A percentile compares a stretch with the other conserved stretches of the same genome.
These are phyloP conservation scores for Escallonia rubra DNA, from an alignment of 129 eudicot species.

Conservation along the genomic window DNA sequence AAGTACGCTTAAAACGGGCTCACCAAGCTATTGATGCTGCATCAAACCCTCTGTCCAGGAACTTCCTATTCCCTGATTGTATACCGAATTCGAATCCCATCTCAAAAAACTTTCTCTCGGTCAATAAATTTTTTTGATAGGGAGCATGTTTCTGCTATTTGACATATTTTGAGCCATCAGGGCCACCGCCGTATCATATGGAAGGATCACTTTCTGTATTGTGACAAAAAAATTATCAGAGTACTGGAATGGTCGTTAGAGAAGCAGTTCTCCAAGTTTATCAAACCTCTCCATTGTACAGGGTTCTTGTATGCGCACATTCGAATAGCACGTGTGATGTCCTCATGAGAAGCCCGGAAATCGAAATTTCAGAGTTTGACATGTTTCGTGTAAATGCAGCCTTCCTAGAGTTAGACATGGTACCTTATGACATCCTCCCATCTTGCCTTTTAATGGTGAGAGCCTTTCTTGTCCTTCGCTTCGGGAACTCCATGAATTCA, in stretches of 20 bases:
- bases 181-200: slow-evolving; percentile 20
- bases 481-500: slow-evolving; percentile 9
- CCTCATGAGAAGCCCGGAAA: slow-evolving; percentile 15
- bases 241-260: slow-evolving; percentile 14
- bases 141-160: slow-evolving; percentile 9
- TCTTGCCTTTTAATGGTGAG: slow-evolving; percentile 17
- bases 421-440: slow-evolving; percentile 20
- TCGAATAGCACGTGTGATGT: slow-evolving; percentile 19
- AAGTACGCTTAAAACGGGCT: too few relatives aligned
- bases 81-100: too few relatives aligned
- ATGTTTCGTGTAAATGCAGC: slow-evolving; percentile 10
- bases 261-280: slow-evolving; percentile 21
- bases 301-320: slow-evolving; percentile 33
- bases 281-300: not conserved
- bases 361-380: slow-evolving; percentile 11
- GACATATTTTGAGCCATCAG: slow-evolving; percentile 11
- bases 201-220: slow-evolving; percentile 18
- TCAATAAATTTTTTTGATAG: not conserved
- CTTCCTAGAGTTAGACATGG: slow-evolving; percentile 25
- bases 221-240: not conserved
- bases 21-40: too few relatives aligned
- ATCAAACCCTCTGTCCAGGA: too few relatives aligned
- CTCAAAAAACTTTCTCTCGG: too few relatives aligned
- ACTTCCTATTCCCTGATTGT: too few relatives aligned
- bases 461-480: slow-evolving; percentile 28